These are phyloP conservation scores for Jimgerdemannia flammicorona DNA, from an alignment of 192 early-diverging fungal species.

Conservation along the genomic window DNA sequence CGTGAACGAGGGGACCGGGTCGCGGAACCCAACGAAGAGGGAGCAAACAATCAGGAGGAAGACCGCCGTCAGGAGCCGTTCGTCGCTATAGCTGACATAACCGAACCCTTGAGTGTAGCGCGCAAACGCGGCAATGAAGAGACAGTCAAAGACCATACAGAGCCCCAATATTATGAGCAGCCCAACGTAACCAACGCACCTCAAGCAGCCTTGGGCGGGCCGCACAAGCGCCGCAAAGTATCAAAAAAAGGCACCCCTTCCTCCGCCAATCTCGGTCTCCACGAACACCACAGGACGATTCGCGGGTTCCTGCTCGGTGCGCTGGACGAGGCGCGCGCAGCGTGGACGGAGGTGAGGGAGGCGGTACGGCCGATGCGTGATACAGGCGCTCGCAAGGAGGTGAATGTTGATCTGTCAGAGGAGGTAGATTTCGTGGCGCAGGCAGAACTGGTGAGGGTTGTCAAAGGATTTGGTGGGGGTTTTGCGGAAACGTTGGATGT, in stretches of 20 bases:
- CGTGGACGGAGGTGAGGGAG: not conserved
- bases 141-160: no score
- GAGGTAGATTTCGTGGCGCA: conserved; percentile 10
- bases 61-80: not conserved
- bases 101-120: no score
- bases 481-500: not conserved
- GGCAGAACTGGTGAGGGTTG: conserved; percentile 12
- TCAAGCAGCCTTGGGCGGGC: not conserved
- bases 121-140: no score
- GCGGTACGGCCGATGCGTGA: not conserved
- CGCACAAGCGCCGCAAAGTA: not conserved
- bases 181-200: no score
- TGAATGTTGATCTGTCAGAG: not conserved
- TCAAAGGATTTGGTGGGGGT: conserved; percentile 7
- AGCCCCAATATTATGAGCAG: no score
- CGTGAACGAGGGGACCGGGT: not conserved
- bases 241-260: not conserved
- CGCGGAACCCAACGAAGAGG: conserved; percentile 11
- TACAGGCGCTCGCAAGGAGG: not conserved
- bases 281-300: not conserved
- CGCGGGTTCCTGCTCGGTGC: not conserved
- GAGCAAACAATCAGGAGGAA: conserved; percentile 17
- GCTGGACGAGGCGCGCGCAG: not conserved
- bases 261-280: not conserved
- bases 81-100: no score